Percentiles rank a stretch among this genome's conserved stretches.
phyloP scores from a whole-genome alignment of 352 stramenopile genomes.

The Peronospora destructor region DNA sequence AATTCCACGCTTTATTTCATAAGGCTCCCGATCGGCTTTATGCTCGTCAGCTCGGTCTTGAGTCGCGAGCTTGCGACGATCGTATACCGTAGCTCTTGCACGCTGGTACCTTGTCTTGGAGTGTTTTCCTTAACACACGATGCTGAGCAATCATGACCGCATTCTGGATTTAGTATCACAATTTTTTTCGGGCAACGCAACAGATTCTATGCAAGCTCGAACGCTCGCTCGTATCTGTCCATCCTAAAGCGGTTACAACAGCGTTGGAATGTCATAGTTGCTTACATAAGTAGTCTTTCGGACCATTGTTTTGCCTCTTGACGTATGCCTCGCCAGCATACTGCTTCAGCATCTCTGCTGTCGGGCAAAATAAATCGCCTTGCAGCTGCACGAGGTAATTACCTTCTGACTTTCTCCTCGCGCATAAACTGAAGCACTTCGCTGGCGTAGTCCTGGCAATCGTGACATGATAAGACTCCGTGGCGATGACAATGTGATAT shows the following conservation, averaged over 20 bases:
- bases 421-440: slow-evolving; percentile 36
- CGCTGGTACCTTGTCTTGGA: no score
- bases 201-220: slow-evolving; percentile 46
- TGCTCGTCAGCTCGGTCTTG: no score
- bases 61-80: no score
- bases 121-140: no score
- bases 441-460: slow-evolving; percentile 29
- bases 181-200: slow-evolving; percentile 43
- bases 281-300: slow-evolving; percentile 64
- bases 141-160: slow-evolving; percentile 56
- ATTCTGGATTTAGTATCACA: slow-evolving; percentile 53
- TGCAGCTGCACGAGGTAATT: slow-evolving; percentile 65
- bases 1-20: no score
- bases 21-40: no score
- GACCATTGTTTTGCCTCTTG: slow-evolving; percentile 56
- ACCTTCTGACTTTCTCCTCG: slow-evolving; percentile 43
- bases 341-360: slow-evolving; percentile 30
- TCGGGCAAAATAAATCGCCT: slow-evolving; percentile 42
- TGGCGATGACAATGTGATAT: slow-evolving; percentile 55
- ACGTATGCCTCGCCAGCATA: slow-evolving; percentile 37
- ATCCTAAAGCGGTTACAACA: slow-evolving; percentile 50
- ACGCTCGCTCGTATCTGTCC: slow-evolving; percentile 58
- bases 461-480: slow-evolving; percentile 53
- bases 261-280: slow-evolving; percentile 51
- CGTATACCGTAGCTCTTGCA: no score